These are phyloP conservation scores for Amaranthus tricolor DNA, from an alignment of 179 eudicot species.

Conservation along the genomic window DNA sequence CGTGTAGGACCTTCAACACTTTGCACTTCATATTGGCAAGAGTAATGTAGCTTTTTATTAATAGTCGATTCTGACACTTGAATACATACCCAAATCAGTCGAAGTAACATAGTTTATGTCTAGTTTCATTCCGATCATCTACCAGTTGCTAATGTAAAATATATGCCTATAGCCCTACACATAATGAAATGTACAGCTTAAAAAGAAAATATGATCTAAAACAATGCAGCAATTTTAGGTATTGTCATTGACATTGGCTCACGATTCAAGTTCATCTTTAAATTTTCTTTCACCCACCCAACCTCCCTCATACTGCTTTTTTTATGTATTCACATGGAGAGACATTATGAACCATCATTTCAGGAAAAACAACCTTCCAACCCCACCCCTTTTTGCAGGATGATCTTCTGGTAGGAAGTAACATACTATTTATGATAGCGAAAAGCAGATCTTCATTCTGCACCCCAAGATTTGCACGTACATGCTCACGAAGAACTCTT, in stretches of 20 bases:
- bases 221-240: neutral
- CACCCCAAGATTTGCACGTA: conserved; percentile 88
- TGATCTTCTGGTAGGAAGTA: neutral
- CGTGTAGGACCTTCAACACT: too few relatives aligned
- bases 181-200: neutral
- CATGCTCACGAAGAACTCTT: conserved; percentile 82
- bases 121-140: neutral
- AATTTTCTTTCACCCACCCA: neutral
- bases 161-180: neutral
- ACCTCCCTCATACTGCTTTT: neutral
- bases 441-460: conserved; percentile 83
- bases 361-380: neutral
- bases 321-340: neutral
- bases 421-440: conserved; percentile 82
- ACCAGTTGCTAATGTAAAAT: neutral
- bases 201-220: neutral
- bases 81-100: too few relatives aligned
- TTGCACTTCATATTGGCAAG: too few relatives aligned
- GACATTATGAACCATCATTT: neutral
- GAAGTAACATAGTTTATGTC: neutral
- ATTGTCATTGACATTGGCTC: neutral
- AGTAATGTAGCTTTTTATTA: too few relatives aligned
- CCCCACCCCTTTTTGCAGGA: neutral
- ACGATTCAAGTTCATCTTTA: neutral
- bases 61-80: too few relatives aligned